Percentiles rank a stretch among this genome's conserved stretches.
Conservation (phyloP, 2,329 filamentous ascomycete species). For the Colletotrichum sp. region DNA sequence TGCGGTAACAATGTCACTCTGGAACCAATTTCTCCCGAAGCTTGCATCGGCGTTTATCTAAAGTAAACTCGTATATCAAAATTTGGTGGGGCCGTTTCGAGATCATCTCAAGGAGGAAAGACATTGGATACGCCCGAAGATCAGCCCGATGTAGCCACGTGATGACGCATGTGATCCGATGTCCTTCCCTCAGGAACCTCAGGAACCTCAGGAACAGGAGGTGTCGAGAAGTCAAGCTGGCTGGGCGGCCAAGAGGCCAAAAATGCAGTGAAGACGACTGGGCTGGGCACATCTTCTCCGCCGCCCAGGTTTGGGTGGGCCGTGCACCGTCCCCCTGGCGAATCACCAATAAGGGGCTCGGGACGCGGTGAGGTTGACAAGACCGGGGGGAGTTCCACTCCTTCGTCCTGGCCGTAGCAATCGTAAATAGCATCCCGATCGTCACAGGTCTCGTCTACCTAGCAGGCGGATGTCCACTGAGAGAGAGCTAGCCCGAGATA, state of each 20-base stretch:
- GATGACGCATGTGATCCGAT: slow-evolving; percentile 8
- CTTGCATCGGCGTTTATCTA: slow-evolving; percentile 19
- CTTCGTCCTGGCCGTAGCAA: slow-evolving; percentile 9
- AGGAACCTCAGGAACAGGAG: not conserved
- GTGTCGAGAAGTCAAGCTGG: not conserved
- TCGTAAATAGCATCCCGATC: slow-evolving; percentile 11
- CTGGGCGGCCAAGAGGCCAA: slow-evolving; percentile 15
- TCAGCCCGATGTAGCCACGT: slow-evolving; percentile 1
- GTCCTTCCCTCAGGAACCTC: not conserved
- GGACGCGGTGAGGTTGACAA: not conserved
- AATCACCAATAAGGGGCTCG: not conserved
- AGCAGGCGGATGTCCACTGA: not conserved
- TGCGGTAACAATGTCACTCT: slow-evolving; percentile 1
- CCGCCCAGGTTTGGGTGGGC: not conserved
- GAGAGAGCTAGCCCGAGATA: not conserved
- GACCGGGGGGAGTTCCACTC: not conserved
- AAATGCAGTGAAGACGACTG: slow-evolving; percentile 15
- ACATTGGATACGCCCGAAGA: not conserved
- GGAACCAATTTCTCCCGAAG: slow-evolving; percentile 13
- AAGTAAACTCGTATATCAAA: slow-evolving; percentile 19
- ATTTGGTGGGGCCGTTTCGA: slow-evolving; percentile 17
- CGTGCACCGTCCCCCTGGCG: slow-evolving; percentile 6
- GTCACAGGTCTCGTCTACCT: not conserved
- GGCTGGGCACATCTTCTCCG: not conserved
- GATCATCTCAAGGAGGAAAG: slow-evolving; percentile 17